Base-by-base conservation (phyloP, 2,329 filamentous ascomycete species). In the Ceratocystis alfenasii region DNA sequence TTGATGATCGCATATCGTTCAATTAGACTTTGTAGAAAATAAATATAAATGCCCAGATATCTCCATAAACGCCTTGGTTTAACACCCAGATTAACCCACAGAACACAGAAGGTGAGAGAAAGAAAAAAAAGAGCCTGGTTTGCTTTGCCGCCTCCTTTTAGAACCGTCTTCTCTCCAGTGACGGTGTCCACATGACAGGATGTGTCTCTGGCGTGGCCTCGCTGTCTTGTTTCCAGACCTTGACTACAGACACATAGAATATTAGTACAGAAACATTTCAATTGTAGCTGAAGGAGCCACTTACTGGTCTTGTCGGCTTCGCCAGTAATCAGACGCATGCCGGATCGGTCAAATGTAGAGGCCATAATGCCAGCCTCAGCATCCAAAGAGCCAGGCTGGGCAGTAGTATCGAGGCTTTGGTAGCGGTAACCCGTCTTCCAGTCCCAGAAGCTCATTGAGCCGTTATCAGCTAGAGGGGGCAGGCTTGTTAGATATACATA, bases 391-490 rank as follows among this genome's bases (percentile, higher is more conserved):
- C 94, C 94, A 0, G 94, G 94, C 74, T 99, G 94, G 0, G 94
- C 94, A 6, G 90, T 90, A 2, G 90, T 95, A 71, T 99, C 92
- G 12, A 93, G 81, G 7, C 85, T 83, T 76, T 99, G 94, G 78
- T 94, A 99, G 61, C 88, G 83, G 74, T 99, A 85, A 0, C 95
- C 94, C 0, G 91, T 89, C 78, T 97, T 97, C 94, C 94, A 99
- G 75, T 99, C 95, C 89, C 92, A 99, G 79, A 99, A 99, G 70
- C 86, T 89, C 80, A 97, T 94, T 45, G 89, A 95, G 50, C 95
- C 94, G 71, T 99, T 96, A 73, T 99, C 94, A 60, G 87, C 77
- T 78, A 63, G 20, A 66, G 25, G n/a, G 8, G 22, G 65, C 10
- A 20, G 3, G 44, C 25, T 1, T 63, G 59, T 61, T 62, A 17